Conservation (phyloP, 345 rosid genomes). For the Populus alba region DNA sequence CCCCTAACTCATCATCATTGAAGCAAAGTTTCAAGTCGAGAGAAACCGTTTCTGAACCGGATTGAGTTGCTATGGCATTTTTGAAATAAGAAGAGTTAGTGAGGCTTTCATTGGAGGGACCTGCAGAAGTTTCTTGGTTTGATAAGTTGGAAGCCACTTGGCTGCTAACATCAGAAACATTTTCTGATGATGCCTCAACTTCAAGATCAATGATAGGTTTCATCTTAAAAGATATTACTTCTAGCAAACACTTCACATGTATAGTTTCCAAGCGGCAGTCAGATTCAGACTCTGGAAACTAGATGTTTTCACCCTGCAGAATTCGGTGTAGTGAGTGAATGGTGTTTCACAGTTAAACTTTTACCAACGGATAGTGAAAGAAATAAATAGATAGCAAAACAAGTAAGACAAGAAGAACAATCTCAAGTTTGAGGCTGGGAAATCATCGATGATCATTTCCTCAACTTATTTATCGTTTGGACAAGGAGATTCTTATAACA, state of each 20-base stretch:
- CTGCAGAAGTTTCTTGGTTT: slow-evolving; percentile 30
- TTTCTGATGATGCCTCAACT: slow-evolving; percentile 50
- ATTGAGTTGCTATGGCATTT: slow-evolving; percentile 11
- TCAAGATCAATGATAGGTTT: slow-evolving; percentile 52
- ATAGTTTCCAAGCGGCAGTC: background rate
- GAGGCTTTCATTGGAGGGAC: slow-evolving; percentile 40
- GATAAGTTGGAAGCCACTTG: slow-evolving; percentile 70
- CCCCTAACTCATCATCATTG: slow-evolving; percentile 9
- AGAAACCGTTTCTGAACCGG: slow-evolving; percentile 17
- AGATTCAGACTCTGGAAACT: background rate
- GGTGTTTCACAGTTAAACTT: background rate
- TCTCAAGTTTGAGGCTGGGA: no score
- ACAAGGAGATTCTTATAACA: no score
- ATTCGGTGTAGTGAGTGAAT: background rate
- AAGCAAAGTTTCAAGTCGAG: slow-evolving; percentile 22
- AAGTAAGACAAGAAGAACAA: no score
- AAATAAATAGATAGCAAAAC: no score
- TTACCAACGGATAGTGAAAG: no score
- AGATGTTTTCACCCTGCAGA: slow-evolving; percentile 23
- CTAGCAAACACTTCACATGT: slow-evolving; percentile 1
- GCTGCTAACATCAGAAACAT: slow-evolving; percentile 49
- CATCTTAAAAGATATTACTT: slow-evolving; percentile 32
- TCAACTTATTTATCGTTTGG: no score
- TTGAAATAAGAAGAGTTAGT: slow-evolving; percentile 22
- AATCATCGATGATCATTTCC: no score